Percentiles rank a stretch among this genome's conserved stretches.
These are phyloP conservation scores for Suillus spraguei DNA, from an alignment of 768 basidiomycete species.

Conservation along the genomic window DNA sequence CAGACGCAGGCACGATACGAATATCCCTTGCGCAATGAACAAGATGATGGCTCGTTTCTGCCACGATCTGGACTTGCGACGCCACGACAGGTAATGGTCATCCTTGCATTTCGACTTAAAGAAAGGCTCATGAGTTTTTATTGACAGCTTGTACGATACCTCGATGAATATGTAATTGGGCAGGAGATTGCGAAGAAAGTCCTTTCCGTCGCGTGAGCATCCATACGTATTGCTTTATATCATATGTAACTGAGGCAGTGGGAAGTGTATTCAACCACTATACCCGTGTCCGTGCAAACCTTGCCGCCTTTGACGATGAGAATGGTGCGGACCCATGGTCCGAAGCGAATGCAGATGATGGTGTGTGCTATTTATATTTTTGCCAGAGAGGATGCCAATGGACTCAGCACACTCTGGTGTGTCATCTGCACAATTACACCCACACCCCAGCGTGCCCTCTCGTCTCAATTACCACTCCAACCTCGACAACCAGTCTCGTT, in stretches of 20 bases:
- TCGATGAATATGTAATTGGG: slow-evolving; percentile 89
- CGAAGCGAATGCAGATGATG: slow-evolving; percentile 23
- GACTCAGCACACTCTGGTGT: slow-evolving; percentile 42
- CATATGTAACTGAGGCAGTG: slow-evolving; percentile 8
- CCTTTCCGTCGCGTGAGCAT: slow-evolving; percentile 87
- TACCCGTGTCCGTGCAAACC: slow-evolving; percentile 79
- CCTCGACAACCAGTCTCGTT: slow-evolving; percentile 50
- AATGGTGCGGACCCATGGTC: slow-evolving; percentile 32
- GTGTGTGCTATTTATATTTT: slow-evolving; percentile 25
- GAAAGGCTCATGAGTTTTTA: slow-evolving; percentile 15
- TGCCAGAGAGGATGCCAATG: slow-evolving; percentile 8
- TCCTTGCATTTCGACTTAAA: not conserved
- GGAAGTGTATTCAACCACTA: slow-evolving; percentile 93
- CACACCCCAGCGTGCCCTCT: slow-evolving; percentile 47
- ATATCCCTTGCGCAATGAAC: slow-evolving; percentile 33
- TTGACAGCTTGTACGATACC: slow-evolving; percentile 74
- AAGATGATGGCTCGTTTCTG: slow-evolving; percentile 33
- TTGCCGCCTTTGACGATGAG: slow-evolving; percentile 49
- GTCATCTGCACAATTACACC: slow-evolving; percentile 61
- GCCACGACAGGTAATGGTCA: slow-evolving; percentile 46
- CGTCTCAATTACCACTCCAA: slow-evolving; percentile 38
- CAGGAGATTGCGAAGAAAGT: slow-evolving; percentile 94
- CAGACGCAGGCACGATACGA: slow-evolving; percentile 63
- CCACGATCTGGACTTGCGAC: slow-evolving; percentile 59
- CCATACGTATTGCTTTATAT: slow-evolving; percentile 6